phyloP scores from a whole-genome alignment of 139 green algal genomes.

The Auxenochlorella pyrenoidosa region DNA sequence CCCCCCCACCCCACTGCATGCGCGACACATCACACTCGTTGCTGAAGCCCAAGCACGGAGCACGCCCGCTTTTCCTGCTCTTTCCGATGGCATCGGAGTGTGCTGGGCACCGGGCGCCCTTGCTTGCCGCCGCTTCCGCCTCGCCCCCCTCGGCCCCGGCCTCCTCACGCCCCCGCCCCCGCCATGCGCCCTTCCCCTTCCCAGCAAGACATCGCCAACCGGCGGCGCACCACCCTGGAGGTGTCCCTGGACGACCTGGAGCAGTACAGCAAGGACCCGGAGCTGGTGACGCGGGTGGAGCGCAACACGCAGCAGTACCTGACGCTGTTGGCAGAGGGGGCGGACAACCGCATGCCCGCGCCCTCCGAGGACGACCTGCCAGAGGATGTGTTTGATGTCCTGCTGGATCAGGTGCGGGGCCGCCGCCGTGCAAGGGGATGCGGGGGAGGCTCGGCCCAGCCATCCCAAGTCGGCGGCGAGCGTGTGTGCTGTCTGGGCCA shows the following conservation, averaged over 20 bases:
- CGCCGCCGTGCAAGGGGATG: too few relatives aligned
- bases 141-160: too few relatives aligned
- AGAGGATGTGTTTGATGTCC: slow-evolving; percentile 87
- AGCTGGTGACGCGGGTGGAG: slow-evolving; percentile 69
- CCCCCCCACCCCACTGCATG: neutral
- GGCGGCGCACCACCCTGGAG: slow-evolving; percentile 66
- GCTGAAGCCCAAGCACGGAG: too few relatives aligned
- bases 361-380: slow-evolving; percentile 52
- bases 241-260: slow-evolving; percentile 87
- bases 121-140: neutral
- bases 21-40: too few relatives aligned
- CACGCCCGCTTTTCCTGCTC: too few relatives aligned
- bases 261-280: slow-evolving; percentile 33
- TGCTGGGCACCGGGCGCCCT: too few relatives aligned
- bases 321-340: slow-evolving; percentile 81
- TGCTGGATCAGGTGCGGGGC: slow-evolving; percentile 79
- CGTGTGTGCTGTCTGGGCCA: too few relatives aligned
- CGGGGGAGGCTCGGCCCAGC: too few relatives aligned
- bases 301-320: slow-evolving; percentile 86
- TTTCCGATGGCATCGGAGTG: too few relatives aligned
- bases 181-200: too few relatives aligned
- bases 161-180: neutral
- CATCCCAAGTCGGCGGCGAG: too few relatives aligned
- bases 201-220: slow-evolving; percentile 95
- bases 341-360: slow-evolving; percentile 80